A percentile compares a stretch with the other conserved stretches of the same genome.
These are phyloP conservation scores for Colletotrichum viniferum DNA, from an alignment of 2,329 filamentous ascomycete species.

Conservation along the genomic window DNA sequence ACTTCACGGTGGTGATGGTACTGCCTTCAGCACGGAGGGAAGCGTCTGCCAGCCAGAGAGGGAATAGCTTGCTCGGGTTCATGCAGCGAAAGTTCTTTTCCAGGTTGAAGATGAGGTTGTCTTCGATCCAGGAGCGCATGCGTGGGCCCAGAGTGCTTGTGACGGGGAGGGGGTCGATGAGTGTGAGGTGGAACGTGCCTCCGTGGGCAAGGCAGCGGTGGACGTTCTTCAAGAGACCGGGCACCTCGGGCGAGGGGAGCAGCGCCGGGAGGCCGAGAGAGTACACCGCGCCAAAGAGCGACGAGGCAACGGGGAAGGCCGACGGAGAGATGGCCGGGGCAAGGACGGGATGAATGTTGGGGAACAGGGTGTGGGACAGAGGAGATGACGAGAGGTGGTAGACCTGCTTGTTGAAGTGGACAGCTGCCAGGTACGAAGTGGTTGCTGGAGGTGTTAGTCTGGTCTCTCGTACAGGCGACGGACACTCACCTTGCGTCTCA, in stretches of 20 bases:
- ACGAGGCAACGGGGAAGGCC: slow-evolving; percentile 40
- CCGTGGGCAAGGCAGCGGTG: slow-evolving; percentile 58
- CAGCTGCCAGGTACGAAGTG: slow-evolving; percentile 52
- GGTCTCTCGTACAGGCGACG: background rate
- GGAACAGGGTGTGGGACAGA: slow-evolving; percentile 38
- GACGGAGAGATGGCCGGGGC: slow-evolving; percentile 41
- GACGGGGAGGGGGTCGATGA: slow-evolving; percentile 67
- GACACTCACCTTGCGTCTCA: slow-evolving; percentile 50
- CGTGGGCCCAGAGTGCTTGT: slow-evolving; percentile 57
- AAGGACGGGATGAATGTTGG: slow-evolving; percentile 43
- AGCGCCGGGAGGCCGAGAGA: slow-evolving; percentile 61
- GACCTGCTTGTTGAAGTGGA: slow-evolving; percentile 43
- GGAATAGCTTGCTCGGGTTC: slow-evolving; percentile 62
- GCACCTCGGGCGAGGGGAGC: slow-evolving; percentile 61
- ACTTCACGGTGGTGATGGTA: slow-evolving; percentile 51
- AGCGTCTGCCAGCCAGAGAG: slow-evolving; percentile 62
- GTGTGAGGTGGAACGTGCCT: slow-evolving; percentile 61
- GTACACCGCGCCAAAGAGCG: slow-evolving; percentile 53
- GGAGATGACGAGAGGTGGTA: slow-evolving; percentile 51
- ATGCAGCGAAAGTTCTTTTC: slow-evolving; percentile 63
- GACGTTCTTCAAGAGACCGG: slow-evolving; percentile 59
- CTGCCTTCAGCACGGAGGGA: slow-evolving; percentile 54
- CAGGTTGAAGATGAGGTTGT: slow-evolving; percentile 63
- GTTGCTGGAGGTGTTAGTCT: slow-evolving; percentile 41
- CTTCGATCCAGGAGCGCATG: slow-evolving; percentile 65